A percentile compares a stretch with the other conserved stretches of the same genome.
These are phyloP conservation scores for Lactarius deliciosus DNA, from an alignment of 768 basidiomycete species.

Conservation along the genomic window DNA sequence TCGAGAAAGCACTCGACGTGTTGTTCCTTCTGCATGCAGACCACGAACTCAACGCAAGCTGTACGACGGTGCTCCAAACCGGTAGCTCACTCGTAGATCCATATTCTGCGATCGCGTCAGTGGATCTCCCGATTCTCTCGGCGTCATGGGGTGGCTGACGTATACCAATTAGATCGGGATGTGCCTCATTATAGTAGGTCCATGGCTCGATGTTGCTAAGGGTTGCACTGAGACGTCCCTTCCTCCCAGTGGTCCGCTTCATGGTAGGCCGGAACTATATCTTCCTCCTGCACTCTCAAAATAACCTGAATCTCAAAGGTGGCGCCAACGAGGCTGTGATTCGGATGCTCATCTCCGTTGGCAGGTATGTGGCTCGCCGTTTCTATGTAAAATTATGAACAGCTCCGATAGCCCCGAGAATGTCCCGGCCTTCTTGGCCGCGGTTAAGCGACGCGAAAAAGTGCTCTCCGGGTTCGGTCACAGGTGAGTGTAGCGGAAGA, in stretches of 20 bases:
- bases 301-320: constrained; percentile 45
- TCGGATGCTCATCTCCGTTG: constrained; percentile 88
- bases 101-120: constrained; percentile 77
- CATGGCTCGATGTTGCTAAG: not conserved
- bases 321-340: constrained; percentile 95
- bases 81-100: constrained; percentile 90
- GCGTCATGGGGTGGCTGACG: constrained; percentile 6
- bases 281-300: not conserved
- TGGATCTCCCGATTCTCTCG: constrained; percentile 11
- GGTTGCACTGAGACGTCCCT: constrained; percentile 6
- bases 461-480: constrained; percentile 91
- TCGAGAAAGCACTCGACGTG: constrained; percentile 84
- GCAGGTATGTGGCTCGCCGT: constrained; percentile 53
- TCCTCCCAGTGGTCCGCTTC: constrained; percentile 59
- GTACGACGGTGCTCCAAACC: constrained; percentile 85
- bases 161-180: constrained; percentile 58
- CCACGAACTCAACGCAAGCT: constrained; percentile 86
- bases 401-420: constrained; percentile 61
- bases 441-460: constrained; percentile 85
- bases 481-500: constrained; percentile 46
- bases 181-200: constrained; percentile 85
- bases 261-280: constrained; percentile 45
- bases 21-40: constrained; percentile 88
- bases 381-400: not conserved
- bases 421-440: constrained; percentile 80